Percentiles rank a stretch among this genome's conserved stretches.
Evolutionary conservation across 2,329 filamentous ascomycete genomes (phyloP).

Genomic region (Fusarium foetens): DNA sequence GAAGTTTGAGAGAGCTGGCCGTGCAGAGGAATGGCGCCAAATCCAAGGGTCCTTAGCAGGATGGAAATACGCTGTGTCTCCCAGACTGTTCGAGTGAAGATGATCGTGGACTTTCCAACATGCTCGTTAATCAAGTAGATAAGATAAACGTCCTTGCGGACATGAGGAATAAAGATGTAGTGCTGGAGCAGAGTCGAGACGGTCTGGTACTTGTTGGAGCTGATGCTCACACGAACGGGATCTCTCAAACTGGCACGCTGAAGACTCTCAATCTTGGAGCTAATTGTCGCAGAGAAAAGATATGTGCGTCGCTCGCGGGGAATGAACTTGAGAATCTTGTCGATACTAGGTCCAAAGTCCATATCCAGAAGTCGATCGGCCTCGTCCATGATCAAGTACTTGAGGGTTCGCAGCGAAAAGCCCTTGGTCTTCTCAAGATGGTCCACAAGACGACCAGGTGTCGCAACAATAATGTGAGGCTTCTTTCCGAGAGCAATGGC

Average conservation of each 20-base stretch:
- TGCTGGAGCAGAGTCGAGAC: slow-evolving; percentile 88
- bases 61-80: slow-evolving; percentile 89
- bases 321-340: slow-evolving; percentile 92
- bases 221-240: slow-evolving; percentile 84
- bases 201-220: slow-evolving; percentile 86
- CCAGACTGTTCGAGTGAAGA: slow-evolving; percentile 92
- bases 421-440: slow-evolving; percentile 98
- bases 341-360: slow-evolving; percentile 91
- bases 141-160: slow-evolving; percentile 89
- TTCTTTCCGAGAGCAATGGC: slow-evolving; percentile 93
- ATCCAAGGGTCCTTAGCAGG: slow-evolving; percentile 83
- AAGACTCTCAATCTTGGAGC: slow-evolving; percentile 89
- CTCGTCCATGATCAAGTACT: slow-evolving; percentile 95
- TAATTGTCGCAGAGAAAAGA: slow-evolving; percentile 95
- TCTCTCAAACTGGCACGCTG: slow-evolving; percentile 90
- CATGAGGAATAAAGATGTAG: slow-evolving; percentile 86
- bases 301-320: slow-evolving; percentile 82
- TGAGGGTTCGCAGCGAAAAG: slow-evolving; percentile 83
- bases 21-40: slow-evolving; percentile 91
- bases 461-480: slow-evolving; percentile 93
- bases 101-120: slow-evolving; percentile 84
- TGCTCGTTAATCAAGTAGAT: slow-evolving; percentile 88
- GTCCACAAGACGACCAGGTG: slow-evolving; percentile 87
- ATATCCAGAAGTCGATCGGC: slow-evolving; percentile 92
- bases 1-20: slow-evolving; percentile 90